Evolutionary conservation across 75 land plant species (phyloP), one percentile per base, ranked within the genome.

Genomic region (Cunninghamia lanceolata): DNA sequence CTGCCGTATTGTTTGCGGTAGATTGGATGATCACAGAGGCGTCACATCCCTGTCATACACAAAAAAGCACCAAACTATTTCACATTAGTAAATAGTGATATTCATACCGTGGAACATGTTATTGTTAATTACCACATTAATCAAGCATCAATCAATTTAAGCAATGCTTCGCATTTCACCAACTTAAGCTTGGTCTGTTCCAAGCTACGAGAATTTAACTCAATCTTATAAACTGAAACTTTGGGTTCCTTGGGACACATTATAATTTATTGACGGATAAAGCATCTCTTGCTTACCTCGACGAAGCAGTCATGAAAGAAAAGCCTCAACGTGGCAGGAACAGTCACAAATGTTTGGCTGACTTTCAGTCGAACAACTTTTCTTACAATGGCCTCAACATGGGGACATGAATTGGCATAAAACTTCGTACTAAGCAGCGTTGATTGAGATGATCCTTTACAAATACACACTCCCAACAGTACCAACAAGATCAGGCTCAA

Each of bases 221-320:
- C 35, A 71, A 32, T 32, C 35, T 0, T 30, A 59, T 4, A 59
- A 59, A 21, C 0, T 10, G 52, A 47, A 47, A 47, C 0, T 10
- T 0, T 47, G 11, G 11, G 10, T 47, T 50, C 2, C 4, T 28
- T 66, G 0, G 59, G 17, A 66, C 8, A 71, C 28, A 25, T 34
- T 34, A 71, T 71, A 11, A 71, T 71, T 71, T 14, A 71, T 0
- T 71, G 74, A 71, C 9, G 32, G 10, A 15, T 25, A 71, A 40
- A 4, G 3, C 0, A 78, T 21, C n/a, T 40, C 46, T 82, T n/a
- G 1, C 56, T 25, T 46, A 90, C 93, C 85, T 91, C 68, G 0
- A 93, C 94, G 63, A 91, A 91, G 88, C 94, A 93, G 85, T 93
- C 94, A 85, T 93, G 94, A 86, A 89, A 90, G 84, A 91, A 88